Base-by-base conservation (phyloP, 371 early-diverging fungal species). In the Lichtheimia corymbifera region DNA sequence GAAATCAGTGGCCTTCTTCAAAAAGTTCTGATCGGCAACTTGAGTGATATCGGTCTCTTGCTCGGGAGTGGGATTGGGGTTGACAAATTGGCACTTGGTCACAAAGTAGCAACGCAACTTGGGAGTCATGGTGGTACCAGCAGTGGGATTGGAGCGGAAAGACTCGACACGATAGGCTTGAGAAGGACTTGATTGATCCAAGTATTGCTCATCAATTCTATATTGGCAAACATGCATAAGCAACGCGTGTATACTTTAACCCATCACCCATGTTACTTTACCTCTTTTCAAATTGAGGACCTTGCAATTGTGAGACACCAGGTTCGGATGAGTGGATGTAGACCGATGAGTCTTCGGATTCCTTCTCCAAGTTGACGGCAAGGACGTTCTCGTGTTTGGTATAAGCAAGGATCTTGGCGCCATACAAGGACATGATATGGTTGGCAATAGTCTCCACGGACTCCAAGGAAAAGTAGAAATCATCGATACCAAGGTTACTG, bases 21-120 rank as follows among this genome's bases (percentile, higher is more conserved):
- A 80, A 80, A 98, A 98, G 56, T 77, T 85, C 78, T 89, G 85
- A 81, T 97, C 98, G 12, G 93, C 89, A 14, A 97, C 94, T 58
- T 88, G 81, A 25, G 80, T 82, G 68, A 98, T 96, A 81, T 98
- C 91, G 12, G 65, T 72, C 62, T 80, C 83, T 72, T 96, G 88
- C 59, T 89, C 94, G 55, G 87, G 77, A 35, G 89, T 83, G 40
- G 97, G 96, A 40, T 82, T 76, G 25, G 91, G 77, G 65, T 91
- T 92, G 62, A 89, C 94, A 74, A 97, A 98, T 60, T 92, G 76
- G 81, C 96, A 96, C 63, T 91, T 87, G 68, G 88, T 88, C 30
- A 98, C 88, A 83, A 98, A 97, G 82, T 97, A 98, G 68, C 93
- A 91, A 63, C 98, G 95, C 51, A 98, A 82, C 71, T 93, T 93